phyloP scores from a whole-genome alignment of 2,329 filamentous ascomycete genomes.

The Lizonia empirigonia region DNA sequence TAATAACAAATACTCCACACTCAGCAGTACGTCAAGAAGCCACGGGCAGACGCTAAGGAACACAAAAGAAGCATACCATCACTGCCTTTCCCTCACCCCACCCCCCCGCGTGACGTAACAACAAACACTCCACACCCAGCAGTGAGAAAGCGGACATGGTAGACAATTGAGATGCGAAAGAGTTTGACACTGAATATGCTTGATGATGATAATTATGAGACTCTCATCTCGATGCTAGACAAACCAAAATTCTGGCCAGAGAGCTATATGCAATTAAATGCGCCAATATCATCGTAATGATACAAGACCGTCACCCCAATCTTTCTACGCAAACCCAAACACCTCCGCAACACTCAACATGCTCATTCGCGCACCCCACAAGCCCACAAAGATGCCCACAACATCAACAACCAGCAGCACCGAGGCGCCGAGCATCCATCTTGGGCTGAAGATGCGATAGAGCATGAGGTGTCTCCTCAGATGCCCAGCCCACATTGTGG shows the following conservation, averaged over 20 bases:
- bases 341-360: conserved; percentile 80
- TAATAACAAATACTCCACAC: no score
- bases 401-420: conserved; percentile 79
- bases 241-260: neutral
- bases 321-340: conserved; percentile 65
- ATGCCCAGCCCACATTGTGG: conserved; percentile 88
- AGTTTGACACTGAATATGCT: no score
- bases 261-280: neutral
- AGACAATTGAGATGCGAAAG: neutral
- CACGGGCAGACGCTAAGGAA: no score
- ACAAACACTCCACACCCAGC: neutral
- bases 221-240: neutral
- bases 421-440: conserved; percentile 82
- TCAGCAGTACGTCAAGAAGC: no score
- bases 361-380: conserved; percentile 77
- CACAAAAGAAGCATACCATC: no score
- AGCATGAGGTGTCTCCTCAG: conserved; percentile 93
- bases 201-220: no score
- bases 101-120: neutral
- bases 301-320: neutral
- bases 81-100: no score
- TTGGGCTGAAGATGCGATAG: conserved; percentile 88
- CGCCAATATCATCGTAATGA: neutral
- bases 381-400: conserved; percentile 70
- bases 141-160: neutral